Evolutionary conservation across 2,329 filamentous ascomycete species (phyloP), one percentile per base, ranked within the genome.

Genomic region (Parastagonospora avenae): DNA sequence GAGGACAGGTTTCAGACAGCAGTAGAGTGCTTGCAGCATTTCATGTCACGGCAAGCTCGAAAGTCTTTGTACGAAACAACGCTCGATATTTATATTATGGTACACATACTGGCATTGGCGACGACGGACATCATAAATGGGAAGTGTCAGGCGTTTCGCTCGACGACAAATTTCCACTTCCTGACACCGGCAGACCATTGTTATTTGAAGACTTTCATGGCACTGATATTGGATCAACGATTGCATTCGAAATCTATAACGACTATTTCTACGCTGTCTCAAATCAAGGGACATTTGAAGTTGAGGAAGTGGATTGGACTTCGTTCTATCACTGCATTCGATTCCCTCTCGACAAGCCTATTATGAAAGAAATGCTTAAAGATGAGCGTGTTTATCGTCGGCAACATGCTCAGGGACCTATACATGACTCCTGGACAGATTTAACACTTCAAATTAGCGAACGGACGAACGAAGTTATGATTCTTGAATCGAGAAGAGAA

Each of bases 351-450:
- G 62, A 76, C 29, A 67, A 74, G 2, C 77, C 79, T n/a, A 70
- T 73, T 27, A 62, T 68, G 8, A 68, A 67, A 1, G 67, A 63
- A 7, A 57, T 78, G n/a, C 74, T 81, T 55, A 73, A 76, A n/a
- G 78, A 79, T 47, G 63, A 70, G 37, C 73, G 76, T 15, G 79
- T 87, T 38, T 91, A 86, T 82, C 79, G 88, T 7, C 82, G 88
- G 12, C 79, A 87, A 42, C 85, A 90, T 59, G 76, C 75, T 27
- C 88, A 92, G 67, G 89, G 89, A 0, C 83, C 87, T 0, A 85
- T 91, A 12, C 88, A 92, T 58, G 86, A 91, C 60, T 82, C 87
- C 2, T 92, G 89, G 88, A 87, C 84, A 0, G 83, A 85, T 50
- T 74, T 92, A 3, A 81, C 81, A 4, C 74, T 92, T 1, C 80